phyloP scores from a whole-genome alignment of 1,139 yeast genomes.

The Geotrichum histeridarum region DNA sequence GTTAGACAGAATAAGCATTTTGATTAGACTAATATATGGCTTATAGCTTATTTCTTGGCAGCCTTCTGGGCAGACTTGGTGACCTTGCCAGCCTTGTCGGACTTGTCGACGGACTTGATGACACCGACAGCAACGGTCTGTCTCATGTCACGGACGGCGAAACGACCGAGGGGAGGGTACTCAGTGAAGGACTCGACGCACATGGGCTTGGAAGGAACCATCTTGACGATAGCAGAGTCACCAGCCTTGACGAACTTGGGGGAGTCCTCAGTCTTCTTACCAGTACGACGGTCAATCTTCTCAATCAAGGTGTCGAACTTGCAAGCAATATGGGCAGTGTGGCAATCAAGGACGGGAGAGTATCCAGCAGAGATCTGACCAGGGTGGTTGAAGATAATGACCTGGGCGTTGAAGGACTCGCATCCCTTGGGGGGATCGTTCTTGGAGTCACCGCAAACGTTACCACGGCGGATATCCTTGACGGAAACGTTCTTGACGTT shows the following conservation, averaged over 20 bases:
- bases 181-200: slow-evolving; percentile 95
- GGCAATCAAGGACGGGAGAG: slow-evolving; percentile 92
- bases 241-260: slow-evolving; percentile 90
- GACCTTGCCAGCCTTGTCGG: slow-evolving; percentile 95
- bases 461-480: slow-evolving; percentile 92
- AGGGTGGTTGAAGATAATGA: slow-evolving; percentile 86
- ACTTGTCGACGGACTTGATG: slow-evolving; percentile 95
- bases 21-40: slow-evolving; percentile 12
- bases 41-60: slow-evolving; percentile 75
- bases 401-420: slow-evolving; percentile 84
- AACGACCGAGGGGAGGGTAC: slow-evolving; percentile 98
- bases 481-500: slow-evolving; percentile 92
- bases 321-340: slow-evolving; percentile 95
- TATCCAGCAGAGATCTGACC: slow-evolving; percentile 91
- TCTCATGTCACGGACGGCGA: slow-evolving; percentile 99
- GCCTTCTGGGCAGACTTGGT: slow-evolving; percentile 99
- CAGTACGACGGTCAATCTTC: slow-evolving; percentile 93
- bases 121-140: slow-evolving; percentile 99
- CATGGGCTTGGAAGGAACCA: slow-evolving; percentile 94
- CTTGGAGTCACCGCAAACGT: slow-evolving; percentile 94
- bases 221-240: slow-evolving; percentile 89
- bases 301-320: slow-evolving; percentile 76
- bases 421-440: slow-evolving; percentile 86
- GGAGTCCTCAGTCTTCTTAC: slow-evolving; percentile 75
- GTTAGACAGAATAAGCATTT: not conserved